Conservation (phyloP, 306 rosid genomes). For the Canavalia ensiformis region DNA sequence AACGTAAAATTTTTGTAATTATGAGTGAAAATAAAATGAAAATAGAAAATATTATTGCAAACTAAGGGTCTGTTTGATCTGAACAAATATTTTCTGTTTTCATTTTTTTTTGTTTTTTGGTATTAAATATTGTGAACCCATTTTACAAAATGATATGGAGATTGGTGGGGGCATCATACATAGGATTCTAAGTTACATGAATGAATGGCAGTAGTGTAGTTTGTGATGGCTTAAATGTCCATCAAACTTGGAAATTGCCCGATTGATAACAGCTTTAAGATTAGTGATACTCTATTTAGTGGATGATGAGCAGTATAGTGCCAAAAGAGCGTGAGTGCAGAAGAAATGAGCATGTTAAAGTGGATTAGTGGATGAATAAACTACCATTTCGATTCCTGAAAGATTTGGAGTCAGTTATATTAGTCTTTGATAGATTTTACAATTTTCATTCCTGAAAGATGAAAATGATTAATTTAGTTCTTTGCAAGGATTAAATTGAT, state of each 20-base stretch:
- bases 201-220: background rate
- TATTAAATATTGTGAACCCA: background rate
- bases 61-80: background rate
- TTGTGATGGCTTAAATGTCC: background rate
- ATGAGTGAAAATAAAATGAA: background rate
- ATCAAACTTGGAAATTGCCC: background rate
- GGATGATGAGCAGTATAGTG: background rate
- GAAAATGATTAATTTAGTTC: too few species aligned
- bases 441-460: too few species aligned
- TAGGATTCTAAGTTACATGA: background rate
- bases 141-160: background rate
- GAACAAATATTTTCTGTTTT: background rate
- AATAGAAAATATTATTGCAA: background rate
- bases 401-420: too few species aligned
- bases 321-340: background rate
- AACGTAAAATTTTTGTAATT: background rate
- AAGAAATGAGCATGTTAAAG: background rate
- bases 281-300: background rate
- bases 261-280: background rate
- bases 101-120: background rate
- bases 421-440: too few species aligned
- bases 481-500: too few species aligned
- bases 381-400: too few species aligned
- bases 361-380: background rate
- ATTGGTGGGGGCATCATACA: background rate